Conservation (phyloP, 345 rosid species). For the Eucalyptus pauciflora region DNA sequence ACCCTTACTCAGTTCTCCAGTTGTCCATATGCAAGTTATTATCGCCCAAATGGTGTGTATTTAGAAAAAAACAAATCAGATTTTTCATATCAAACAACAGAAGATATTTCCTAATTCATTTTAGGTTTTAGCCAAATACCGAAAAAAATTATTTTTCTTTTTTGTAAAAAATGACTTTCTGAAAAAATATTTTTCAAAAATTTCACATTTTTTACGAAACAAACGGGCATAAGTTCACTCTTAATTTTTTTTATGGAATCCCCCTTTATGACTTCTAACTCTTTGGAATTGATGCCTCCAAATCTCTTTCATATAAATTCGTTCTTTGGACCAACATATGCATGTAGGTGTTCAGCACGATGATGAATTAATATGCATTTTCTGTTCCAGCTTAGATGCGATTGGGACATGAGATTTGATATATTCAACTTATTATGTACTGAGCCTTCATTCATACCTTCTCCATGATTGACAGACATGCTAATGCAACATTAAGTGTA, state of each 20-base stretch:
- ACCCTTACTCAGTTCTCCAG: not conserved
- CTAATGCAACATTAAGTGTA: not conserved
- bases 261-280: not conserved
- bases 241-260: not conserved
- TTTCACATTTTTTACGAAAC: too few relatives aligned
- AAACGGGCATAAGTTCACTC: not conserved
- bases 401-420: not conserved
- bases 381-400: not conserved
- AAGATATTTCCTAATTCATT: too few relatives aligned
- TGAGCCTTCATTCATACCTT: not conserved
- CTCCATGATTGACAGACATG: not conserved
- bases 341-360: not conserved
- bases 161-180: not conserved
- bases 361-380: not conserved
- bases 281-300: not conserved
- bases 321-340: not conserved
- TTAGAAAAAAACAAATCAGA: too few relatives aligned
- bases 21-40: not conserved
- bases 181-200: too few relatives aligned
- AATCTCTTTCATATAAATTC: not conserved
- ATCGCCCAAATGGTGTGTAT: too few relatives aligned
- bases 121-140: rapidly evolving
- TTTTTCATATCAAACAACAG: too few relatives aligned
- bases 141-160: too few relatives aligned
- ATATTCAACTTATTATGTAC: not conserved